Base-by-base conservation (phyloP, 768 basidiomycete genomes). In the Clathrus columnatus region DNA sequence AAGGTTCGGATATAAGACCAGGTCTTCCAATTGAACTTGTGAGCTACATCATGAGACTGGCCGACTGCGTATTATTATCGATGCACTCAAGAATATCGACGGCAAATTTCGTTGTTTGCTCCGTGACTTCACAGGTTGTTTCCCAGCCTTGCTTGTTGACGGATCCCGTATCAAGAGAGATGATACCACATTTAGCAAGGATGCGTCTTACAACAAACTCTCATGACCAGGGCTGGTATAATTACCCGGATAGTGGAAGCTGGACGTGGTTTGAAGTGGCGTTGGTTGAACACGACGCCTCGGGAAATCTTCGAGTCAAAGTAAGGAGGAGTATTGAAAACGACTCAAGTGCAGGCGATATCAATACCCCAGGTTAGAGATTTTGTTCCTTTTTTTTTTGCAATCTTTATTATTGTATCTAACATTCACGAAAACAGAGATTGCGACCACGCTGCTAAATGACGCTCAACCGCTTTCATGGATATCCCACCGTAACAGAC, bases 261-360 rank as follows among this genome's bases (percentile, higher is more conserved):
- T 61, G 53, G 58, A 61, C 53, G 26, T 61, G 60, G 60, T 61
- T 61, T 32, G 60, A 61, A 21, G 17, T 61, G 26, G 52, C 52
- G 24, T 44, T 61, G 36, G 26, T 32, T 20, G 18, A 17, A 7
- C 29, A 17, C 20, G 42, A 20, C 36, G 36, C 10, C 17, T 24
- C 23, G 24, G 20, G 18, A 6, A 27, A 20, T 16, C 23, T 42
- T 26, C 48, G 6, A 17, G 41, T 30, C n/a, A 50, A 36, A 14
- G 20, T 11, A 23, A 45, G 32, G 24, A 14, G 28, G 5, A 27
- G 5, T 6, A 46, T 54, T 29, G 26, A 26, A 14, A 54, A 36
- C 41, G 59, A 59, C 20, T 11, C 36, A 36, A 11, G n/a, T 14
- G 36, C 36, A 36, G 36, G 36, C n/a, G n/a, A 36, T 14, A 36